Base-by-base conservation (phyloP, 1,284 basidiomycete species). In the Peniophora sp. region DNA sequence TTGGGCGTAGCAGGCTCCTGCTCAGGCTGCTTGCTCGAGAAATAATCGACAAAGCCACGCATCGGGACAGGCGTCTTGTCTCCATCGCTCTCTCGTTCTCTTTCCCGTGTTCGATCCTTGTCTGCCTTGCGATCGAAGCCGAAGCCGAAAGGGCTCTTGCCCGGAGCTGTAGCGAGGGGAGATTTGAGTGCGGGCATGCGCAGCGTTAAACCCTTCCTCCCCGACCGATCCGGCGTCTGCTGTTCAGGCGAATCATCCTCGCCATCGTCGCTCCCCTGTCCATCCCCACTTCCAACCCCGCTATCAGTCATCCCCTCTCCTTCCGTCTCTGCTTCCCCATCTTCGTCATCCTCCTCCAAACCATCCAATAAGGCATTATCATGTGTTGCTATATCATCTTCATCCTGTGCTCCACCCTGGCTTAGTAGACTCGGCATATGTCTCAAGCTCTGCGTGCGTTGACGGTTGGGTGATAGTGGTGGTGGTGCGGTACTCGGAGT, bases 371-470 rank as follows among this genome's bases (percentile, higher is more conserved):
- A 63, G 38, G 62, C 64, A 45, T 67, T 65, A 32, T 74, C 72
- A 52, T 70, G 69, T 47, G 70, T 68, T 8, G 63, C 64, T n/a
- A 32, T 32, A 32, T 61, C 61, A 38, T n/a, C n/a, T 16, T 67
- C 69, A n/a, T 52, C 49, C 17, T 66, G 62, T 52, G 60, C 63
- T 19, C 56, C 61, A 16, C 77, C 77, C 48, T 72, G 67, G 65
- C 70, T 69, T 22, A 72, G 72, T 48, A 82, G 58, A 22, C 71
- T 74, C 19, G 79, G 78, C 60, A 81, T 70, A 53, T 68, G 75
- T 35, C 70, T 66, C 47, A 80, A 55, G 3, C 69, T 64, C 22
- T 58, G 58, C 10, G 52, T 58, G 62, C 38, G 60, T 58, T 2
- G 54, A 49, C 41, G 60, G 58, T 8, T 60, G 53, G 14, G 51